Conservation (phyloP, 2,329 filamentous ascomycete genomes). For the Hypoxylon rubiginosum region DNA sequence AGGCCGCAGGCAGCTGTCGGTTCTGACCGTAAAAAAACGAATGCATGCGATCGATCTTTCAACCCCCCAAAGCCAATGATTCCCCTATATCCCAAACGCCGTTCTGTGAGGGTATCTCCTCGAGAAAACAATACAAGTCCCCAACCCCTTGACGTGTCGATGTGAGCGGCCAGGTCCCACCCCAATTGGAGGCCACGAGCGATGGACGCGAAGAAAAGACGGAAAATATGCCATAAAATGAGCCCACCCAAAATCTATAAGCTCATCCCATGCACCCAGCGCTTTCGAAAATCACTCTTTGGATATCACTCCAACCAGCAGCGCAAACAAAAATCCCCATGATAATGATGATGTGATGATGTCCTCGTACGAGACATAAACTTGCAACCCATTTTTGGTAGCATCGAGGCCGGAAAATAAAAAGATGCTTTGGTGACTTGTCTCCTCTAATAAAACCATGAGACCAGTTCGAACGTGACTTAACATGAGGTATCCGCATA, state of each 20-base stretch:
- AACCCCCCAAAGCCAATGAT: constrained; percentile 17
- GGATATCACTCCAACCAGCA: constrained; percentile 44
- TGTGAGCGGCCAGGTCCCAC: constrained; percentile 37
- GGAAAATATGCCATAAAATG: constrained; percentile 47
- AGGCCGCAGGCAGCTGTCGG: constrained; percentile 25
- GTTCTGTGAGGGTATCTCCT: constrained; percentile 52
- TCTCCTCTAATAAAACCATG: constrained; percentile 47
- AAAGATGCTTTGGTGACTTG: constrained; percentile 40
- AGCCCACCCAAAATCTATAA: constrained; percentile 48
- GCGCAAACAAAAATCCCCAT: constrained; percentile 42
- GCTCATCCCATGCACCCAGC: constrained; percentile 47
- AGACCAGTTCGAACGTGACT: constrained; percentile 43
- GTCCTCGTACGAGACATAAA: constrained; percentile 40
- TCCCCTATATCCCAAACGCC: constrained; percentile 48
- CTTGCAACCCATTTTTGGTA: constrained; percentile 42
- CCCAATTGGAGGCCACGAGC: constrained; percentile 44
- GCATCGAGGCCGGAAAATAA: constrained; percentile 37
- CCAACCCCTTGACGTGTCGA: constrained; percentile 37
- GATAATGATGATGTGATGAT: constrained; percentile 29
- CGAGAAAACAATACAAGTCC: constrained; percentile 40
- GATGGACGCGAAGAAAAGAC: constrained; percentile 45
- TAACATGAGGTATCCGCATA: constrained; percentile 45
- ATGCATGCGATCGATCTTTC: constrained; percentile 43
- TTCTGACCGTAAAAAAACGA: constrained; percentile 40
- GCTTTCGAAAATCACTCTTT: constrained; percentile 46